phyloP scores from a whole-genome alignment of 2,329 filamentous ascomycete genomes.

The Penicillium sp. region DNA sequence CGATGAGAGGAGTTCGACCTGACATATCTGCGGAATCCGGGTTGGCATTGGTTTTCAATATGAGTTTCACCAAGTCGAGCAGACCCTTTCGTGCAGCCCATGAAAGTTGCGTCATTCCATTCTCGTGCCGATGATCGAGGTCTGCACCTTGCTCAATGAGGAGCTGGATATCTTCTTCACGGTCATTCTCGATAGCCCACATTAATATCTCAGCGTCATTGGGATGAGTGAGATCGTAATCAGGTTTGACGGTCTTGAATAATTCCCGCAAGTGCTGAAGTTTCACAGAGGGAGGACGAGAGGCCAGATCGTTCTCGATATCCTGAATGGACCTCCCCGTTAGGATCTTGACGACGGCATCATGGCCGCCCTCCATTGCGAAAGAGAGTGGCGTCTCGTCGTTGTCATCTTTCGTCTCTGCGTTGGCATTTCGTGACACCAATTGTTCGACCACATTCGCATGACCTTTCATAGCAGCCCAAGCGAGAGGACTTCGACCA shows the following conservation, averaged over 20 bases:
- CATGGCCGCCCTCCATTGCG: not conserved
- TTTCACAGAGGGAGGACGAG: not conserved
- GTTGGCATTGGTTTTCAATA: not conserved
- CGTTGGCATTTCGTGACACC: not conserved
- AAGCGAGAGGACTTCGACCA: not conserved
- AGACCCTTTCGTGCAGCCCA: not conserved
- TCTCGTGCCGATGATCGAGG: not conserved
- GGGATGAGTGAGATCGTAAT: not conserved
- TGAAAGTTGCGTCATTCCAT: not conserved
- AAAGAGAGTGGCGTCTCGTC: not conserved
- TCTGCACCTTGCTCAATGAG: not conserved
- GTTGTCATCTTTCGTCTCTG: not conserved
- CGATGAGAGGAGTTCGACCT: not conserved
- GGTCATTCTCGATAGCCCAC: not conserved
- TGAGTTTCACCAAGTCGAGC: not conserved
- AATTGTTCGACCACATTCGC: not conserved
- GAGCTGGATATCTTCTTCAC: not conserved
- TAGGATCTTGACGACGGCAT: not conserved
- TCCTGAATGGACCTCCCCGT: not conserved
- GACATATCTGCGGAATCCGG: not conserved
- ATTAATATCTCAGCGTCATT: not conserved
- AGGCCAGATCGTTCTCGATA: not conserved
- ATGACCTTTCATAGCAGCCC: not conserved
- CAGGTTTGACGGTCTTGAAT: not conserved
- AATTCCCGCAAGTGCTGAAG: not conserved